phyloP scores from a whole-genome alignment of 495 filamentous ascomycete genomes.

The Patellaria atrata region DNA sequence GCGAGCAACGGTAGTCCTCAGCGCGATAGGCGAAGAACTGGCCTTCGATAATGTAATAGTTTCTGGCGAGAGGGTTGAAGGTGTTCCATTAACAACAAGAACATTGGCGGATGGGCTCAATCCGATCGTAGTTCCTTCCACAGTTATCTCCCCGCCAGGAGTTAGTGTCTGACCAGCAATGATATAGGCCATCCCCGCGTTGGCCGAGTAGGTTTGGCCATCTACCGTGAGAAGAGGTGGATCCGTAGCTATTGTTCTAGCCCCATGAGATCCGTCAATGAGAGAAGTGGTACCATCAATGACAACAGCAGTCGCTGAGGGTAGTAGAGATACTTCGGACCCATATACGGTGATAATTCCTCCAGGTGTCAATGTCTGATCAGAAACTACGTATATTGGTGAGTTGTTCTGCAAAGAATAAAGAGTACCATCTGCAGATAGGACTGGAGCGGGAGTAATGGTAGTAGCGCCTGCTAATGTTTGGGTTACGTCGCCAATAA shows the following conservation, averaged over 20 bases:
- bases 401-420: too few species aligned
- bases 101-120: constrained; percentile 18
- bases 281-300: constrained; percentile 8
- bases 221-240: constrained; percentile 11
- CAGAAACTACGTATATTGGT: constrained; percentile 13
- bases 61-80: constrained; percentile 14
- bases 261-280: constrained; percentile 5
- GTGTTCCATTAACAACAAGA: constrained; percentile 22
- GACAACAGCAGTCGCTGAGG: constrained; percentile 12
- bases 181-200: constrained; percentile 21
- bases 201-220: constrained; percentile 21
- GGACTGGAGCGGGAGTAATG: too few species aligned
- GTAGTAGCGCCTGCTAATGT: constrained; percentile 7
- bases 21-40: too few species aligned
- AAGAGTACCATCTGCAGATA: too few species aligned
- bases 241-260: too few species aligned
- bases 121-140: constrained; percentile 22
- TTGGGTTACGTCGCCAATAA: constrained; percentile 22
- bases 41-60: too few species aligned
- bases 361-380: constrained; percentile 15
- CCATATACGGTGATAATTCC: constrained; percentile 13
- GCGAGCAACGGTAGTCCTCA: too few species aligned
- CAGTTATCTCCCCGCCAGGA: constrained; percentile 23
- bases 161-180: constrained; percentile 23
- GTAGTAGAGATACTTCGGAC: constrained; percentile 11